Evolutionary conservation across 1,139 yeast species (phyloP).

Genomic region (Saccharomyces hybrid): DNA sequence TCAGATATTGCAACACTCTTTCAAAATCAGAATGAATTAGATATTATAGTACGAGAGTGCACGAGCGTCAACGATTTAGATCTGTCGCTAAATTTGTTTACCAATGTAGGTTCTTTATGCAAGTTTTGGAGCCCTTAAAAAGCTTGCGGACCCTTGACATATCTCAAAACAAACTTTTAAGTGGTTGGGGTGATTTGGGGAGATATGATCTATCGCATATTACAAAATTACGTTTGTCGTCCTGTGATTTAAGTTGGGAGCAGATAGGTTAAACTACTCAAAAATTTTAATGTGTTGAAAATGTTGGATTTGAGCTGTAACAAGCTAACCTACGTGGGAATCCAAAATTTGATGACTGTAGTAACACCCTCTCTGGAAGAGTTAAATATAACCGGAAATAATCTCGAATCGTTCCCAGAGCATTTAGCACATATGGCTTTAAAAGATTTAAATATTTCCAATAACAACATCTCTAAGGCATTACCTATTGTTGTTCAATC

Average conservation of each 20-base stretch:
- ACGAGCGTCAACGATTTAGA: slow-evolving; percentile 41
- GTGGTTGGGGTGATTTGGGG: slow-evolving; percentile 5
- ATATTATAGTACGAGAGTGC: slow-evolving; percentile 3
- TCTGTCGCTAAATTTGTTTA: slow-evolving; percentile 53
- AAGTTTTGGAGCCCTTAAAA: slow-evolving; percentile 35
- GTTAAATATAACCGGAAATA: slow-evolving; percentile 8
- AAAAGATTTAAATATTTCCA: slow-evolving; percentile 39
- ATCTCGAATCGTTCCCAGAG: background rate
- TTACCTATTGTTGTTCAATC: slow-evolving; percentile 8
- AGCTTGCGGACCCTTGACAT: slow-evolving; percentile 41
- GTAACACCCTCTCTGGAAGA: slow-evolving; percentile 29
- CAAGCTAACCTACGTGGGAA: background rate
- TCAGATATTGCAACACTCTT: slow-evolving; percentile 25
- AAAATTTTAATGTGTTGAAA: background rate
- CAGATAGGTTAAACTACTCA: slow-evolving; percentile 21
- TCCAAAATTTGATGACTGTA: background rate
- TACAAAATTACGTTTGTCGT: slow-evolving; percentile 33
- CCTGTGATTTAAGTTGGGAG: slow-evolving; percentile 30
- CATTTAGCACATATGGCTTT: slow-evolving; percentile 15
- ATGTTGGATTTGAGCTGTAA: slow-evolving; percentile 4
- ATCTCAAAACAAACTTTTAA: slow-evolving; percentile 55
- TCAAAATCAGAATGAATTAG: slow-evolving; percentile 10
- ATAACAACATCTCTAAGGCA: slow-evolving; percentile 33
- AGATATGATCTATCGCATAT: slow-evolving; percentile 12
- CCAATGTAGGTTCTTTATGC: slow-evolving; percentile 37